These are phyloP conservation scores for Catharanthus roseus DNA, from an alignment of 257 asterid species.

Conservation along the genomic window DNA sequence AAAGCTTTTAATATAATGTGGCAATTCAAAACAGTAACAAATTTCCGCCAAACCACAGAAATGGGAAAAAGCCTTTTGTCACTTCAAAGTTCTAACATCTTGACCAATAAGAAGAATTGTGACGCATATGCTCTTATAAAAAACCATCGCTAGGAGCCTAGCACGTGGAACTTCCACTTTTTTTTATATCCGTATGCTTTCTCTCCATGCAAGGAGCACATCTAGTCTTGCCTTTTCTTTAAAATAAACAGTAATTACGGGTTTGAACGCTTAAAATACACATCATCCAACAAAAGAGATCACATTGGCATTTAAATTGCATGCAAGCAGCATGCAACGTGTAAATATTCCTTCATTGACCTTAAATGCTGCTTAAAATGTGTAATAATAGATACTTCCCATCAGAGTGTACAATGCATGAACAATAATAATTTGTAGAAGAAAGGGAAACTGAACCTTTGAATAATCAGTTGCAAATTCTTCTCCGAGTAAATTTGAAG, in stretches of 20 bases:
- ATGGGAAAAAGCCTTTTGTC: too few species aligned
- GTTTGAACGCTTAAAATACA: background rate
- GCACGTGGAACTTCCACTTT: background rate
- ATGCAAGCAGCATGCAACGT: background rate
- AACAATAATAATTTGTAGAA: background rate
- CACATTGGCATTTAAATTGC: background rate
- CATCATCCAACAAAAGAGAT: background rate
- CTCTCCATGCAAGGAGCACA: background rate
- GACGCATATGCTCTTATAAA: background rate
- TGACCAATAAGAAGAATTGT: background rate
- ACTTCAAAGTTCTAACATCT: background rate
- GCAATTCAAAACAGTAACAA: background rate
- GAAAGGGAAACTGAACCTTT: slow-evolving; percentile 38
- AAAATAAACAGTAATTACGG: background rate
- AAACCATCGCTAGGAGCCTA: background rate
- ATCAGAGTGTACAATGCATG: background rate
- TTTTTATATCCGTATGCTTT: background rate
- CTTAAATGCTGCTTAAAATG: background rate
- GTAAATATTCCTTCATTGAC: background rate
- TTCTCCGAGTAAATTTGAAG: slow-evolving; percentile 58
- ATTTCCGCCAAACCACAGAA: too few species aligned
- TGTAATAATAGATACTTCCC: background rate
- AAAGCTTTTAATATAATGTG: background rate
- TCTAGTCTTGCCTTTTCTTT: background rate
- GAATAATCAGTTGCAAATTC: slow-evolving; percentile 55